phyloP scores from a whole-genome alignment of 306 rosid genomes.

The Geum urbanum region DNA sequence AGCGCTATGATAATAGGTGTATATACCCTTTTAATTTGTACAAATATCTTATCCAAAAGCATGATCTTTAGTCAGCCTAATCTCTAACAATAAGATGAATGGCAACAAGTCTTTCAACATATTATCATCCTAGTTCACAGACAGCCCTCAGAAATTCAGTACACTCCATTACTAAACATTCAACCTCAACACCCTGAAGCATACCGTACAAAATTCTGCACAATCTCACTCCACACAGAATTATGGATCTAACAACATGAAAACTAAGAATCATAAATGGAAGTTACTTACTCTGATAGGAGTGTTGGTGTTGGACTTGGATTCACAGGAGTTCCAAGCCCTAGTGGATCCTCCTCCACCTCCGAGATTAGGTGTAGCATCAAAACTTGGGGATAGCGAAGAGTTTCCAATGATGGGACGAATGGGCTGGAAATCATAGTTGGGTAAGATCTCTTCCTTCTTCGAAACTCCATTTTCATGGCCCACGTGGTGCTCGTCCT shows the following conservation, averaged over 20 bases:
- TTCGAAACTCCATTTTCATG: slow-evolving; percentile 38
- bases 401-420: slow-evolving; percentile 44
- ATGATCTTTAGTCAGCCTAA: neutral
- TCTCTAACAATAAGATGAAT: neutral
- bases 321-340: slow-evolving; percentile 54
- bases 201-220: neutral
- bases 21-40: neutral
- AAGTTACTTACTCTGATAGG: slow-evolving; percentile 40
- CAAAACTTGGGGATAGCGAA: slow-evolving; percentile 32
- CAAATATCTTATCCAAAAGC: neutral
- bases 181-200: neutral
- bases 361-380: slow-evolving; percentile 33
- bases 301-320: slow-evolving; percentile 40
- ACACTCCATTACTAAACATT: neutral
- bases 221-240: neutral
- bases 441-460: slow-evolving; percentile 59
- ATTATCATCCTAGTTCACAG: neutral
- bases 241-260: neutral
- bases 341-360: slow-evolving; percentile 28
- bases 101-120: neutral
- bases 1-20: neutral
- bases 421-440: slow-evolving; percentile 87
- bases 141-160: neutral
- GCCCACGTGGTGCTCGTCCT: slow-evolving; percentile 25
- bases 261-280: neutral